Conservation (phyloP, 2,329 filamentous ascomycete species). For the Fusarium chuoi region DNA sequence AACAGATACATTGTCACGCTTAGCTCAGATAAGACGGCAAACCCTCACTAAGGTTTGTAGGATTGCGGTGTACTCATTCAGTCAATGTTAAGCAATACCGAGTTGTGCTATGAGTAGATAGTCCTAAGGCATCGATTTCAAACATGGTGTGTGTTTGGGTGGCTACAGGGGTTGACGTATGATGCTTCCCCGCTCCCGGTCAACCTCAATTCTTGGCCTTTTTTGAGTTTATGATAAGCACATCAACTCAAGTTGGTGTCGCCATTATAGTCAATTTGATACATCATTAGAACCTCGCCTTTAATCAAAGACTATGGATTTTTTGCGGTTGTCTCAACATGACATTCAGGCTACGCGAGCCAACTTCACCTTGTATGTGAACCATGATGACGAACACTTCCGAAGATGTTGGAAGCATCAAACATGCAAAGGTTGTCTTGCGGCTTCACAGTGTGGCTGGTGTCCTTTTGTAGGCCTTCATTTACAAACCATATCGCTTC, state of each 20-base stretch:
- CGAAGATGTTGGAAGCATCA: conserved; percentile 63
- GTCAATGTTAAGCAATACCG: neutral
- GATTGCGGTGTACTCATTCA: neutral
- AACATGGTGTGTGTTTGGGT: neutral
- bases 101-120: neutral
- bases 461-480: conserved; percentile 59
- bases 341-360: conserved; percentile 30
- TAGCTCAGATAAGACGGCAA: neutral
- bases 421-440: conserved; percentile 60
- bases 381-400: conserved; percentile 53
- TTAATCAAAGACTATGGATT: conserved; percentile 18
- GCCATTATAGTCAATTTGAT: neutral
- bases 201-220: neutral
- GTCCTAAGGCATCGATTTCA: neutral
- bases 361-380: conserved; percentile 48
- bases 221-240: neutral
- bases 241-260: neutral
- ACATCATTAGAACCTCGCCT: neutral
- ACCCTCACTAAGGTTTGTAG: neutral
- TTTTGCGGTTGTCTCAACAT: neutral
- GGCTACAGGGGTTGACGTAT: conserved; percentile 22
- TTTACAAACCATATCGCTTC: neutral
- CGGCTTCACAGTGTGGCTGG: conserved; percentile 59
- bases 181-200: conserved; percentile 34
- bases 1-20: conserved; percentile 1